Base-by-base conservation (phyloP, 2,329 filamentous ascomycete genomes). In the Fusarium tupiense region DNA sequence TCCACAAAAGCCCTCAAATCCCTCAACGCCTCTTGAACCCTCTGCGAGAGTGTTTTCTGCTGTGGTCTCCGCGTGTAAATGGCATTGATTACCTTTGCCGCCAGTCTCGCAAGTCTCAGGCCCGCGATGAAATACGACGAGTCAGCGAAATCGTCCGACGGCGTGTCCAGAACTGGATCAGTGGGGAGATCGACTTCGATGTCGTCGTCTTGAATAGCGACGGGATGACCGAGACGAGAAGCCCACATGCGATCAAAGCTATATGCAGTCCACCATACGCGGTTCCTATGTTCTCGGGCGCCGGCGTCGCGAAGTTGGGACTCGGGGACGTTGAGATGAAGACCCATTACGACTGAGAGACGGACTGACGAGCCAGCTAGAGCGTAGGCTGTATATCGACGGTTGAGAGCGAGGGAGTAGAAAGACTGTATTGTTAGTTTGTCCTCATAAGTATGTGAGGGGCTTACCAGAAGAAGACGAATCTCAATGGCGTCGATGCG, bases 231-330 rank as follows among this genome's bases (percentile, higher is more conserved):
- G 58, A 88, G 81, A 53, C 86, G 85, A 0, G 85, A 85, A 7
- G 85, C 85, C 82, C 84, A 86, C 80, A 88, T 84, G 6, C 86
- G 82, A 64, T 86, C 85, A 29, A 86, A 79, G 14, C 80, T 82
- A 49, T 85, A 86, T 0, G 84, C 80, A 0, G 84, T 85, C 84
- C 84, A 85, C 81, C 83, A 86, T 2, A 85, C 78, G 3, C 84
- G 77, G 13, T 80, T 81, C 3, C 85, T 76, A 29, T 86, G 84
- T 61, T 86, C 84, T 9, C 83, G 71, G 3, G 78, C 76, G 0
- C 76, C 80, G 22, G 71, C 77, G 52, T 87, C 83, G 22, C 77
- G 80, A 3, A 86, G 77, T n/a, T 86, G 82, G 7, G 80, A 80
- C 38, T 84, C 77, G 1, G 82, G 82, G 3, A 83, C 79, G 38